Evolutionary conservation across 345 rosid species (phyloP).

Genomic region (Corchorus capsularis): DNA sequence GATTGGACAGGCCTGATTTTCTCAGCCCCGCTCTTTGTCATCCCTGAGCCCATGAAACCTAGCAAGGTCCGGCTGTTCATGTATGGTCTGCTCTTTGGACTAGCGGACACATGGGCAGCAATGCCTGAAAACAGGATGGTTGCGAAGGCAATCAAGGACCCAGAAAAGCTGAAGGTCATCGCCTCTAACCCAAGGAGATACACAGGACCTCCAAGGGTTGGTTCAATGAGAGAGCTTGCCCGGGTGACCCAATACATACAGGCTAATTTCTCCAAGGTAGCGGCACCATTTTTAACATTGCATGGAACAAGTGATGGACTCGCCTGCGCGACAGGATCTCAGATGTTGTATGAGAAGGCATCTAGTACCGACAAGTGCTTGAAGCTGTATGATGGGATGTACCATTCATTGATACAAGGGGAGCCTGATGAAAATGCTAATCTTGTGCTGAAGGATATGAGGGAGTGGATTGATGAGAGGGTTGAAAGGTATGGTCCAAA

Average conservation of each 20-base stretch:
- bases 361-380: slow-evolving; percentile 72
- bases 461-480: slow-evolving; percentile 95
- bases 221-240: slow-evolving; percentile 87
- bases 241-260: slow-evolving; percentile 78
- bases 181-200: slow-evolving; percentile 84
- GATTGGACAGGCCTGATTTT: slow-evolving; percentile 91
- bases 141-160: slow-evolving; percentile 83
- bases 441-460: slow-evolving; percentile 81
- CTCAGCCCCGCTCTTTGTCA: slow-evolving; percentile 94
- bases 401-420: slow-evolving; percentile 87
- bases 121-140: slow-evolving; percentile 92
- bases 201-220: slow-evolving; percentile 87
- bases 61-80: slow-evolving; percentile 63
- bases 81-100: slow-evolving; percentile 83
- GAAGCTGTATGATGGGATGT: slow-evolving; percentile 93
- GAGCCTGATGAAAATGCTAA: slow-evolving; percentile 83
- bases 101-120: slow-evolving; percentile 94
- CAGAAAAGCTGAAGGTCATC: slow-evolving; percentile 76
- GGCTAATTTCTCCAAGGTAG: slow-evolving; percentile 65
- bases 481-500: slow-evolving; percentile 60
- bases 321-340: slow-evolving; percentile 71
- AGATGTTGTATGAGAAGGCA: slow-evolving; percentile 77
- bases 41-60: slow-evolving; percentile 88
- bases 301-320: slow-evolving; percentile 90
- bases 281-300: slow-evolving; percentile 62